Evolutionary conservation across 2,329 filamentous ascomycete genomes (phyloP).

Genomic region (Fusarium sp.): DNA sequence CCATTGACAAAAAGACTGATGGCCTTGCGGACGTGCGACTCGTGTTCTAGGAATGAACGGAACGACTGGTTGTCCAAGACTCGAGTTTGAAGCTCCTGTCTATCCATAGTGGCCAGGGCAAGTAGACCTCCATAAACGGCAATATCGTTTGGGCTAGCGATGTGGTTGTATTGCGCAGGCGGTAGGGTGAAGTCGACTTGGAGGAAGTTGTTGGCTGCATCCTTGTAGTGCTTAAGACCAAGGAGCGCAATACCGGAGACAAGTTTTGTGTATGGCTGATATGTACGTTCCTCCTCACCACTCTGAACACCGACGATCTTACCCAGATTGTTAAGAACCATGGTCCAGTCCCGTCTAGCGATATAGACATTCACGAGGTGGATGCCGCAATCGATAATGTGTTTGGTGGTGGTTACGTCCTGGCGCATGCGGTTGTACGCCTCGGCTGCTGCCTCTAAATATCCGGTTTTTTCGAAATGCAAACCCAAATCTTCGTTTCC

Average conservation of each 20-base stretch:
- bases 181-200: constrained; percentile 62
- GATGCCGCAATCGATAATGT: constrained; percentile 84
- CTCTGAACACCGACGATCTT: constrained; percentile 69
- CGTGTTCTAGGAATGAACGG: constrained; percentile 87
- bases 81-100: constrained; percentile 74
- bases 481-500: constrained; percentile 91
- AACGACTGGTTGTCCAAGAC: constrained; percentile 86
- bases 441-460: constrained; percentile 77
- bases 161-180: constrained; percentile 71
- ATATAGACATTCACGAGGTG: constrained; percentile 81
- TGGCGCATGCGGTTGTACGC: constrained; percentile 89
- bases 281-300: constrained; percentile 57
- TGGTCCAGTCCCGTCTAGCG: constrained; percentile 80
- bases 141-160: constrained; percentile 86
- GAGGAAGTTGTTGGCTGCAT: constrained; percentile 79
- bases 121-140: constrained; percentile 92
- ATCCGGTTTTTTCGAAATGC: constrained; percentile 82
- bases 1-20: constrained; percentile 90
- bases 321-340: constrained; percentile 65
- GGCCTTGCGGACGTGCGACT: constrained; percentile 92
- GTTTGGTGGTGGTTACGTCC: constrained; percentile 83
- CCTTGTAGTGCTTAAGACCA: constrained; percentile 57
- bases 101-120: constrained; percentile 88
- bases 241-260: constrained; percentile 62
- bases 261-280: constrained; percentile 62